phyloP scores from a whole-genome alignment of 2,329 filamentous ascomycete genomes.

The Claviceps capensis region DNA sequence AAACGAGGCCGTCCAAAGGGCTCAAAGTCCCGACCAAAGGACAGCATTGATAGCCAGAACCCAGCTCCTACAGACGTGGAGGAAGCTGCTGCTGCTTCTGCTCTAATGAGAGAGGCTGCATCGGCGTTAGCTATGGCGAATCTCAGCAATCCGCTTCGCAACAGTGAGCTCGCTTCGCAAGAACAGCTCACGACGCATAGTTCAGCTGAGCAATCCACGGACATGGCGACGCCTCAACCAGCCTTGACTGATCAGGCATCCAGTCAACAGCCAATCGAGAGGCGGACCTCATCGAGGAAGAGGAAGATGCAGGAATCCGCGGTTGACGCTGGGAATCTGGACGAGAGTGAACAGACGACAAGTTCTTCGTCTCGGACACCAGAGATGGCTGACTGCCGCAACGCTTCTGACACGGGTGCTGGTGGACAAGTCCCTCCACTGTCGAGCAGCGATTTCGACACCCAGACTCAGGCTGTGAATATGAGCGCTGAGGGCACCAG shows the following conservation, averaged over 20 bases:
- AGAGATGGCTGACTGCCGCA: slow-evolving; percentile 1
- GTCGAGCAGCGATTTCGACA: not conserved
- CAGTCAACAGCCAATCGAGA: not conserved
- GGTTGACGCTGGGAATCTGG: not conserved
- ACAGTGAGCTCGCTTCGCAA: not conserved
- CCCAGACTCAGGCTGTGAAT: not conserved
- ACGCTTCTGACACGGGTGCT: not conserved
- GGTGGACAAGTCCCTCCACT: not conserved
- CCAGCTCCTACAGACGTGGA: not conserved
- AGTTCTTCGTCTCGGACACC: not conserved
- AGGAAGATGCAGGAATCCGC: not conserved
- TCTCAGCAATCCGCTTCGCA: not conserved
- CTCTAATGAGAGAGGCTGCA: not conserved
- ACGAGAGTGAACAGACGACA: not conserved
- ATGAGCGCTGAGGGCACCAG: not conserved
- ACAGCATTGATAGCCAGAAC: slow-evolving; percentile 3
- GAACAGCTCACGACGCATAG: not conserved
- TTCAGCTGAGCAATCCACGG: not conserved
- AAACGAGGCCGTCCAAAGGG: slow-evolving; percentile 31
- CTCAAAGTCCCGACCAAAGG: slow-evolving; percentile 28
- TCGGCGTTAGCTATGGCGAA: not conserved
- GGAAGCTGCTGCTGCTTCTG: not conserved
- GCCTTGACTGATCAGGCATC: not conserved
- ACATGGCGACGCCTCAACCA: not conserved
- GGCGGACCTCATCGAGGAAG: not conserved